Evolutionary conservation across 2,329 filamentous ascomycete genomes (phyloP), one percentile per base, ranked within the genome.

Genomic region (Colletotrichum cuscutae): DNA sequence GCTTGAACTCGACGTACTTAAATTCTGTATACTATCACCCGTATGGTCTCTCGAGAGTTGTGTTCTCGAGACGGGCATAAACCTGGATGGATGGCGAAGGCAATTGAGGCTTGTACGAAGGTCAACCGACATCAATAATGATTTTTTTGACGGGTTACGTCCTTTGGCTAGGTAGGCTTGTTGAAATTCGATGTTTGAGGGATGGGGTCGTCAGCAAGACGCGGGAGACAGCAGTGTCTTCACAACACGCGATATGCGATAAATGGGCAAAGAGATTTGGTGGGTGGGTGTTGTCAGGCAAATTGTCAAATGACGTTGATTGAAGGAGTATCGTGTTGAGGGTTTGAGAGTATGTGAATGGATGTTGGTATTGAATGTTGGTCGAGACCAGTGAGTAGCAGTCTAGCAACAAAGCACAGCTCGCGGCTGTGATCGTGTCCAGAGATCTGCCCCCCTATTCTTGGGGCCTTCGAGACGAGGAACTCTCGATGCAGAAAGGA

Each of bases 111-210:
- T 87, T 79, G 84, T 85, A 76, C 87, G 87, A 77, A 87, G 80
- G 83, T 89, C 86, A 88, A 88, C 85, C 86, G 87, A 89, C 87
- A 89, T 89, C 87, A 89, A 88, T 86, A 78, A 86, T 79, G 85
- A 81, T 75, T 74, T 64, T 75, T 74, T 64, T 72, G 72, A 75
- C 61, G 60, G 61, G 65, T 71, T n/a, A 68, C 22, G 60, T 73
- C 68, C 64, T 72, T 71, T 66, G 76, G 74, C 57, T 70, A 12
- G 67, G 63, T 59, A 12, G 67, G 66, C 57, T 64, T 70, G 67
- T 60, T 61, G 69, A 49, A 32, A 64, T 72, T 60, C 69, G 67
- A 59, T 37, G 24, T 30, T 28, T 12, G 60, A 56, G 56, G 32
- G 24, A 26, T n/a, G 35, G 65, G 54, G 52, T 62, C 54, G 57